These are phyloP conservation scores for Suhomyces chickasaworum DNA, from an alignment of 1,139 yeast genomes.

Conservation along the genomic window DNA sequence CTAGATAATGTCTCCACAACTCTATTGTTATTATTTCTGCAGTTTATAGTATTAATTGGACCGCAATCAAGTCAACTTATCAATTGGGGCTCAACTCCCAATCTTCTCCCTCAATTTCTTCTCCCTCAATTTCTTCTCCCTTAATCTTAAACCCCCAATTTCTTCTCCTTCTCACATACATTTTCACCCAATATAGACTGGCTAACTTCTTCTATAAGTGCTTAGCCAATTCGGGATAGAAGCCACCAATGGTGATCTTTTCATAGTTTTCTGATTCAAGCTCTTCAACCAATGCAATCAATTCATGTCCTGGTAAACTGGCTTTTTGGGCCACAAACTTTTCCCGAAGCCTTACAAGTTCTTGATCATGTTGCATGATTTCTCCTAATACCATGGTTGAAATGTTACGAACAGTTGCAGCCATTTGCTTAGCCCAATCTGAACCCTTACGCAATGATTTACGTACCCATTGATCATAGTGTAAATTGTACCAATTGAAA, in stretches of 20 bases:
- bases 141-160: too few relatives aligned
- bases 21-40: neutral
- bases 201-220: neutral
- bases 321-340: conserved; percentile 36
- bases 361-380: conserved; percentile 40
- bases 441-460: conserved; percentile 49
- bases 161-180: too few relatives aligned
- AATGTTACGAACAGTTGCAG: conserved; percentile 43
- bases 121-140: too few relatives aligned
- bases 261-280: conserved; percentile 25
- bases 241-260: conserved; percentile 17
- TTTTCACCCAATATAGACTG: too few relatives aligned
- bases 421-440: conserved; percentile 43
- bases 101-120: too few relatives aligned
- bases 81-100: too few relatives aligned
- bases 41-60: neutral
- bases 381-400: conserved; percentile 43
- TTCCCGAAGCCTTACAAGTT: conserved; percentile 24
- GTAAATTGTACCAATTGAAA: conserved; percentile 58
- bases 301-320: conserved; percentile 39
- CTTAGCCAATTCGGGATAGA: conserved; percentile 11
- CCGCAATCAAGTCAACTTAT: too few relatives aligned
- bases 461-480: conserved; percentile 53
- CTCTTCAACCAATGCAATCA: conserved; percentile 26
- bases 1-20: neutral